A percentile compares a stretch with the other conserved stretches of the same genome.
These are phyloP conservation scores for Dryadomyces sulphureus DNA, from an alignment of 2,329 filamentous ascomycete species.

Conservation along the genomic window DNA sequence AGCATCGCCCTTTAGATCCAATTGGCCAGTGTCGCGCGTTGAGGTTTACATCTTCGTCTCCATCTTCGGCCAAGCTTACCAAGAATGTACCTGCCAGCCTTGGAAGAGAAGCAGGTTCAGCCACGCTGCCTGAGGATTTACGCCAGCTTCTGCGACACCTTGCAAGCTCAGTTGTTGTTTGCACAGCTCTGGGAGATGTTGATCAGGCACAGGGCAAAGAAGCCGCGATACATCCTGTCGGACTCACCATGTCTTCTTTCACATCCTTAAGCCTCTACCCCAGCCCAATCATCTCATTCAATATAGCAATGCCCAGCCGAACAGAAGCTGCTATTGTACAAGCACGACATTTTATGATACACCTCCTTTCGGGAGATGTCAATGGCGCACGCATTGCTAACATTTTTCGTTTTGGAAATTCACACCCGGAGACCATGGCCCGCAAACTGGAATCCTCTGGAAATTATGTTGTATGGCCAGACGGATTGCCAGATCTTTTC, in stretches of 20 bases:
- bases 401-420: slow-evolving; percentile 35
- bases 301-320: slow-evolving; percentile 39
- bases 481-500: neutral
- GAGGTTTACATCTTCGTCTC: neutral
- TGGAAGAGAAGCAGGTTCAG: too few relatives aligned
- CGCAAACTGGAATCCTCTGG: slow-evolving; percentile 19
- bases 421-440: slow-evolving; percentile 10
- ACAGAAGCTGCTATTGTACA: slow-evolving; percentile 36
- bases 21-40: neutral
- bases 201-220: neutral
- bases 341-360: slow-evolving; percentile 35
- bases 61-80: neutral
- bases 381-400: slow-evolving; percentile 34
- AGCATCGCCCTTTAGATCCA: neutral
- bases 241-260: slow-evolving; percentile 47
- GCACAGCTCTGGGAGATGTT: slow-evolving; percentile 17
- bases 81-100: neutral
- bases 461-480: slow-evolving; percentile 12
- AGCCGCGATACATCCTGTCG: slow-evolving; percentile 20
- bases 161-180: slow-evolving; percentile 20
- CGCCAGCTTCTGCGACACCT: neutral
- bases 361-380: slow-evolving; percentile 33
- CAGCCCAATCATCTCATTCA: slow-evolving; percentile 38
- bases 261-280: slow-evolving; percentile 39
- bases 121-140: slow-evolving; percentile 24